phyloP scores from a whole-genome alignment of 352 stramenopile genomes.

The Peronospora destructor region DNA sequence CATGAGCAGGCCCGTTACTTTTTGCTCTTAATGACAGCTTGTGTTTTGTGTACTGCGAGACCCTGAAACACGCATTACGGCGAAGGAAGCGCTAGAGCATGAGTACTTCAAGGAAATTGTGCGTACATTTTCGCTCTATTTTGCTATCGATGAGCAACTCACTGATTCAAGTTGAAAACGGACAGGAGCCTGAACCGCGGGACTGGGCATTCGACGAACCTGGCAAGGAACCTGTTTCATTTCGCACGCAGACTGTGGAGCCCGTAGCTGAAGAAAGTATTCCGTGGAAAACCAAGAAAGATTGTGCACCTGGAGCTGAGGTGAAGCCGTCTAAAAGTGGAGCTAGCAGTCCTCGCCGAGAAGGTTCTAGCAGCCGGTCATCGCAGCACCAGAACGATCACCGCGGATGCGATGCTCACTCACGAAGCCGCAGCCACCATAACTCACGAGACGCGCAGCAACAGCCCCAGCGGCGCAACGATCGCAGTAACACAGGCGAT shows the following conservation, averaged over 20 bases:
- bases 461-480: slow-evolving; percentile 34
- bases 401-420: slow-evolving; percentile 26
- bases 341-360: slow-evolving; percentile 25
- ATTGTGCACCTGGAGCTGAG: slow-evolving; percentile 25
- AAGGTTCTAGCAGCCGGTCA: slow-evolving; percentile 21
- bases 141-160: slow-evolving; percentile 1
- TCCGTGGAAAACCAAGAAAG: slow-evolving; percentile 63
- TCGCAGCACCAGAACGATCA: slow-evolving; percentile 38
- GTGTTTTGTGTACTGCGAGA: slow-evolving; percentile 33
- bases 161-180: slow-evolving; percentile 1
- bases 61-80: slow-evolving; percentile 86
- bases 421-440: slow-evolving; percentile 44
- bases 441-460: slow-evolving; percentile 36
- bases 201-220: slow-evolving; percentile 86
- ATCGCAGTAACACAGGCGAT: slow-evolving; percentile 34
- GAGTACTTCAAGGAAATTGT: slow-evolving; percentile 91
- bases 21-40: slow-evolving; percentile 1
- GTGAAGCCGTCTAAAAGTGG: slow-evolving; percentile 25
- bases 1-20: not conserved
- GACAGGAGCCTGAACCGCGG: slow-evolving; percentile 71
- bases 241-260: slow-evolving; percentile 79
- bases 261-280: slow-evolving; percentile 62
- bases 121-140: slow-evolving; percentile 9
- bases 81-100: slow-evolving; percentile 88
- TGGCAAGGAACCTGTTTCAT: slow-evolving; percentile 79